phyloP scores from a whole-genome alignment of 1,284 basidiomycete species.

The Irpex lacteus region DNA sequence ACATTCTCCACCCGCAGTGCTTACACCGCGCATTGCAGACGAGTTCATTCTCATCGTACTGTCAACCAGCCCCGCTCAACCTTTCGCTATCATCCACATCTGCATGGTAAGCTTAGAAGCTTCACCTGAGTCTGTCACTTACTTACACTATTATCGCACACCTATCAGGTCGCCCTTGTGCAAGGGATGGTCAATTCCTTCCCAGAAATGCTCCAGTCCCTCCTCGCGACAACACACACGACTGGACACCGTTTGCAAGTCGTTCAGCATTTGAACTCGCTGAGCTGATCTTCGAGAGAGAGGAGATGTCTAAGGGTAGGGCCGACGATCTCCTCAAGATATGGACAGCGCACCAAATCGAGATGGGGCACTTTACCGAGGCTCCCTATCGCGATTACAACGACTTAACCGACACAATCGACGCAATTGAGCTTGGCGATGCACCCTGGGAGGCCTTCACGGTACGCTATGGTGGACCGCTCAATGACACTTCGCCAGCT shows the following conservation, averaged over 20 bases:
- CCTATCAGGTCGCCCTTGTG: not conserved
- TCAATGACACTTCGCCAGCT: too few species aligned
- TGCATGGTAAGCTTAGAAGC: not conserved
- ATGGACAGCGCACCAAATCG: not conserved
- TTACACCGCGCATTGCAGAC: not conserved
- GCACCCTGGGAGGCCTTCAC: not conserved
- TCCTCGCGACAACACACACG: not conserved
- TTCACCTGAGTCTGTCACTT: too few species aligned
- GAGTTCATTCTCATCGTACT: not conserved
- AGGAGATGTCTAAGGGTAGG: not conserved
- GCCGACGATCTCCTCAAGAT: not conserved
- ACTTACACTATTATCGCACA: too few species aligned
- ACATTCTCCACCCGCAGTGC: not conserved
- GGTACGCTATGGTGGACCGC: not conserved
- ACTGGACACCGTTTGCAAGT: not conserved
- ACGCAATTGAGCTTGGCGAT: not conserved
- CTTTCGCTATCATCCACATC: not conserved
- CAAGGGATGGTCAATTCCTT: not conserved
- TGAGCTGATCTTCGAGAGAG: not conserved
- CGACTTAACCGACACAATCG: not conserved
- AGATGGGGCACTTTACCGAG: not conserved
- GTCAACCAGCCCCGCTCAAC: not conserved
- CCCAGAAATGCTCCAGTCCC: not conserved
- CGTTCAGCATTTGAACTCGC: not conserved
- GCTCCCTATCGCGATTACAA: not conserved